Conservation (phyloP, 306 rosid species). For the Sesbania bispinosa region DNA sequence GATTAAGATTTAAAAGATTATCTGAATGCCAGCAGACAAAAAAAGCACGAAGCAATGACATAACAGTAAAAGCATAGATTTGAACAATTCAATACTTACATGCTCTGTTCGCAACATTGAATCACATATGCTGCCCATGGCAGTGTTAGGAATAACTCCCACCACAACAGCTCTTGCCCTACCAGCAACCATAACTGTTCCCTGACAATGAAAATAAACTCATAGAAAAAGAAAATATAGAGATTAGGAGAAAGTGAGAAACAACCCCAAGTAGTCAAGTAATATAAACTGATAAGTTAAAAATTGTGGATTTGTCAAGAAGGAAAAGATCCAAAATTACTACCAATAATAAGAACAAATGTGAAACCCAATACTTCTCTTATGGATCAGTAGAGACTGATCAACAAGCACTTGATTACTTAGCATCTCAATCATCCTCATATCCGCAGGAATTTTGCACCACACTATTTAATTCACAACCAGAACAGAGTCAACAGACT, state of each 20-base stretch:
- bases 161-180: constrained; percentile 94
- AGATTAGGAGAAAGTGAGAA: too few species aligned
- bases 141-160: constrained; percentile 89
- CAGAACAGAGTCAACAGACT: constrained; percentile 28
- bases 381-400: constrained; percentile 49
- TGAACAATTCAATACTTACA: constrained; percentile 52
- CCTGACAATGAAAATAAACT: too few species aligned
- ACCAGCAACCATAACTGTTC: constrained; percentile 96
- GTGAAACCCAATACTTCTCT: neutral
- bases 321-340: neutral
- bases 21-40: constrained; percentile 17
- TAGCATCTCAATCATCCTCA: constrained; percentile 93
- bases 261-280: too few species aligned
- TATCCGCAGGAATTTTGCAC: constrained; percentile 97
- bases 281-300: neutral
- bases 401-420: constrained; percentile 90
- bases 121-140: constrained; percentile 94
- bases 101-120: constrained; percentile 91
- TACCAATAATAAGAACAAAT: neutral
- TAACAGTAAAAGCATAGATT: neutral
- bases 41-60: constrained; percentile 7
- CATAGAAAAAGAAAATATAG: too few species aligned
- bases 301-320: neutral
- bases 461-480: constrained; percentile 63
- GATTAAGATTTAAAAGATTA: constrained; percentile 21